Evolutionary conservation across 1,284 basidiomycete species (phyloP), one percentile per base, ranked within the genome.

Genomic region (Schizophyllum amplum): DNA sequence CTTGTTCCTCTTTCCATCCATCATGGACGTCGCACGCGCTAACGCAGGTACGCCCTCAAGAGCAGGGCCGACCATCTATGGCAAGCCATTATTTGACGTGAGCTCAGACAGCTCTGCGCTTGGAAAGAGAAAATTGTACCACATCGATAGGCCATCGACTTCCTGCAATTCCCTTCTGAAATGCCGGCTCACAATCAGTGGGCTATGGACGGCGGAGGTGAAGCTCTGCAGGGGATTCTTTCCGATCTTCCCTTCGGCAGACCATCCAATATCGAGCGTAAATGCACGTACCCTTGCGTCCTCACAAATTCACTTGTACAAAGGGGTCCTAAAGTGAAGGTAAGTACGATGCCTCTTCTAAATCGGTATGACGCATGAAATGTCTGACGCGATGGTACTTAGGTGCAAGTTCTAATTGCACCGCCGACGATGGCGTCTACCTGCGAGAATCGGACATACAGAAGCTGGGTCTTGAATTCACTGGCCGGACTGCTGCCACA

Each of bases 401-500:
- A 54, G 52, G 42, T 54, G n/a, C 26, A 54, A 27, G 25, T 26
- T n/a, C 52, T 54, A 6, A 54, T 54, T 20, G 52, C 26, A 54
- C 52, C 9, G 51, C 52, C 15, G 57, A 33, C 53, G 21, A 48
- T n/a, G 27, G 24, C 46, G 17, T 48, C 4, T 54, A 26, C 46
- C 20, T 20, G 49, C 52, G 42, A 52, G 47, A 52, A 52, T 52
- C 5, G 46, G 55, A 27, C 46, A 64, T 64, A 67, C 1, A 48
- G 71, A 55, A 62, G 59, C 1, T 54, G 5, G 52, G 52, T 22
- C 52, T 54, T 13, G 24, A 20, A 15, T 27, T 25, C 26, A 54
- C 52, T 23, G 52, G 52, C 5, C 33, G 42, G 26, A 23, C 13
- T n/a, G n/a, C 42, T n/a, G 21, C 5, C 1, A 54, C 52, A 2